Conservation (phyloP, 495 filamentous ascomycete genomes). For the Penicillium goetzii region DNA sequence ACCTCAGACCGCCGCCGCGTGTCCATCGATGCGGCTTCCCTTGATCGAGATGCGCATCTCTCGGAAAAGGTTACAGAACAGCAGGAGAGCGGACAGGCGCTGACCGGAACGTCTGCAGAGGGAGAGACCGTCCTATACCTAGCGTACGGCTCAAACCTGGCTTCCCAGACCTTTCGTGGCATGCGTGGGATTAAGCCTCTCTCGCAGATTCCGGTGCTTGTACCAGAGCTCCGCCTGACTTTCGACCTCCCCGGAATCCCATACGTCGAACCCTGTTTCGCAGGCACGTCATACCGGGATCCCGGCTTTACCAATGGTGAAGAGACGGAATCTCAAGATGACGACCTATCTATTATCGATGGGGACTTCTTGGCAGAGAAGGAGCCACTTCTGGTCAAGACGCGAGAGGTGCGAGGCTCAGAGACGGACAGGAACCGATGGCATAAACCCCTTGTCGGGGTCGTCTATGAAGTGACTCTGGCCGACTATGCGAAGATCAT, state of each 20-base stretch:
- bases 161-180: constrained; percentile 72
- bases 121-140: constrained; percentile 78
- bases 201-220: constrained; percentile 74
- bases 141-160: constrained; percentile 93
- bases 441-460: constrained; percentile 81
- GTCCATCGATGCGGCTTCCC: constrained; percentile 25
- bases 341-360: constrained; percentile 9
- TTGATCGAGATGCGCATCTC: constrained; percentile 33
- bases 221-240: constrained; percentile 73
- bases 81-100: constrained; percentile 14
- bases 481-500: constrained; percentile 85
- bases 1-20: constrained; percentile 26
- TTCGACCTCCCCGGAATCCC: constrained; percentile 88
- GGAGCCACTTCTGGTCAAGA: constrained; percentile 31
- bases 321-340: constrained; percentile 20
- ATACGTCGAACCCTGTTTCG: constrained; percentile 90
- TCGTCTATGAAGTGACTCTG: constrained; percentile 90
- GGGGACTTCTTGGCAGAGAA: constrained; percentile 37
- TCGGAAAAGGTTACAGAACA: constrained; percentile 30
- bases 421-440: constrained; percentile 58
- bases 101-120: constrained; percentile 11
- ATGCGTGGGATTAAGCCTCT: constrained; percentile 77
- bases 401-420: constrained; percentile 11
- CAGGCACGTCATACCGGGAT: constrained; percentile 69
- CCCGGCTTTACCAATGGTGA: constrained; percentile 25